Conservation (phyloP, 1,284 basidiomycete species). For the Rhizoctonia solani region DNA sequence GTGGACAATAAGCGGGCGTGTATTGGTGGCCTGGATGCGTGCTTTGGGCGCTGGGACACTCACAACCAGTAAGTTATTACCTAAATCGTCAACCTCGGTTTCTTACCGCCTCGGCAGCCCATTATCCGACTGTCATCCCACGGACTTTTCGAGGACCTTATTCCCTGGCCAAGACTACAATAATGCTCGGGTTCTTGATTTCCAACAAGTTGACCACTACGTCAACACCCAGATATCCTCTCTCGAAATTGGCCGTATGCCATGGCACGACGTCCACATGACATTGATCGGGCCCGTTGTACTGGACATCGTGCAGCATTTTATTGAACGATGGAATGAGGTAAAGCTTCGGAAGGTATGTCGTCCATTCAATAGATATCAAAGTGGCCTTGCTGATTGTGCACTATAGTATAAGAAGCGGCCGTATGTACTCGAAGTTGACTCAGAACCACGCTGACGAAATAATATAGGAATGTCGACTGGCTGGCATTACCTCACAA, state of each 20-base stretch:
- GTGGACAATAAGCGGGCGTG: slow-evolving; percentile 84
- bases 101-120: slow-evolving; percentile 50
- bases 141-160: slow-evolving; percentile 75
- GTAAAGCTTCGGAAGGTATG: slow-evolving; percentile 74
- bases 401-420: no score
- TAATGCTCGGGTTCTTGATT: slow-evolving; percentile 80
- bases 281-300: slow-evolving; percentile 82
- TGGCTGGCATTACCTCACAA: slow-evolving; percentile 87
- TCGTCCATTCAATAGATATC: neutral
- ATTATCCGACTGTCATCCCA: slow-evolving; percentile 87
- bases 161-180: slow-evolving; percentile 96
- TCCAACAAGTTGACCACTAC: slow-evolving; percentile 80
- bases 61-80: slow-evolving; percentile 57
- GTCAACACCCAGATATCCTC: slow-evolving; percentile 73
- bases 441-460: no score
- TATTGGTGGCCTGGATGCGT: slow-evolving; percentile 87
- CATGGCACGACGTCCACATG: slow-evolving; percentile 92
- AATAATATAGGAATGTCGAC: slow-evolving; percentile 50
- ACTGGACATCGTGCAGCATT: slow-evolving; percentile 89
- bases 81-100: neutral
- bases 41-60: slow-evolving; percentile 95
- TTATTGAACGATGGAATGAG: slow-evolving; percentile 86
- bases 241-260: slow-evolving; percentile 77
- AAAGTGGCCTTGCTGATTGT: no score
- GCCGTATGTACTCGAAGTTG: no score